Evolutionary conservation across 805 yeast species (phyloP).

Genomic region (Cephaloascus fragrans): DNA sequence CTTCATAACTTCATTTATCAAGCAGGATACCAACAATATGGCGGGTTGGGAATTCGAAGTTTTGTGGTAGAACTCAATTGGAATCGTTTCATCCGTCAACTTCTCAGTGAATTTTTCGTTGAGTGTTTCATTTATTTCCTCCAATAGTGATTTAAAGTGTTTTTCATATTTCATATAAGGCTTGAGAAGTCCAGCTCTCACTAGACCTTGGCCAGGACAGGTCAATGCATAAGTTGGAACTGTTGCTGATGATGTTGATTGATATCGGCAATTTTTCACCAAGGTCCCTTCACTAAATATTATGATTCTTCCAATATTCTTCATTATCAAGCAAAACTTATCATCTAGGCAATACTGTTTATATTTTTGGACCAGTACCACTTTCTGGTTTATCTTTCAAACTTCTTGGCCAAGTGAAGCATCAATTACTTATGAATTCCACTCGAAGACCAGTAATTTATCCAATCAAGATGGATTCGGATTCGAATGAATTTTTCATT

Average conservation of each 20-base stretch:
- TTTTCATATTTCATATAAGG: conserved; percentile 8
- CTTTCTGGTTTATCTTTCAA: no score
- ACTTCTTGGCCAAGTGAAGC: no score
- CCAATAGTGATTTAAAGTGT: conserved; percentile 6
- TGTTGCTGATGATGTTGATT: conserved; percentile 1
- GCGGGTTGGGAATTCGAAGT: conserved; percentile 21
- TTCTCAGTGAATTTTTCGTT: conserved; percentile 11
- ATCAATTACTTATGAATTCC: no score
- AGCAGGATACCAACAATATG: conserved; percentile 9
- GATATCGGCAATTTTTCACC: no score
- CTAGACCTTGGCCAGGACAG: conserved; percentile 26
- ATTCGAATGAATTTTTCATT: no score
- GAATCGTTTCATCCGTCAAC: conserved; percentile 12
- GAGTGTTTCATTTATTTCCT: conserved; percentile 13
- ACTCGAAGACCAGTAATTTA: no score
- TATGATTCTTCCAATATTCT: no score
- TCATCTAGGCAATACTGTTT: no score
- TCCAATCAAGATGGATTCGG: no score
- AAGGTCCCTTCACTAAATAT: no score
- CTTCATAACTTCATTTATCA: conserved; percentile 13
- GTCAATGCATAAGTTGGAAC: conserved; percentile 21
- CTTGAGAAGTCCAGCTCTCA: conserved; percentile 11
- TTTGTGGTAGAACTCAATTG: conserved; percentile 6
- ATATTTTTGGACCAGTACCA: no score
- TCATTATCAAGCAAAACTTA: no score